Evolutionary conservation across 2,329 filamentous ascomycete genomes (phyloP), one percentile per base, ranked within the genome.

Genomic region (Pseudocercospora vitis): DNA sequence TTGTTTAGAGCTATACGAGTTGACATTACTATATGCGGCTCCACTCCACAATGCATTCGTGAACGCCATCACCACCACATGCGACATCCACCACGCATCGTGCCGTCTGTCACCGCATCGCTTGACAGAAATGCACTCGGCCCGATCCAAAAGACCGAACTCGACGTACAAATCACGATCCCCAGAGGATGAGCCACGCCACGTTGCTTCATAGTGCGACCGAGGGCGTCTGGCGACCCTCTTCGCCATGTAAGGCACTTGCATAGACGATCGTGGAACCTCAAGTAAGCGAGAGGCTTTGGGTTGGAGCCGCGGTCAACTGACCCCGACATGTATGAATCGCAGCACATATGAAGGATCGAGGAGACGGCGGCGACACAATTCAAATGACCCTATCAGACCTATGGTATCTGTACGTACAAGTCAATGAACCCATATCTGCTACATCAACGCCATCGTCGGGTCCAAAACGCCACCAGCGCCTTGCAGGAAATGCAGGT

Each of bases 391-490:
- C 24, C 21, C n/a, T 14, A 21, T 42, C 19, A 42, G 18, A 42
- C 19, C 21, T 42, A 18, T 42, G 37, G 37, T 42, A 42, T 42
- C 37, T 26, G 37, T 42, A 26, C 37, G 8, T 21, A 42, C 8
- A 7, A 35, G 31, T 35, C 19, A 12, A 14, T 21, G 1, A 26
- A 42, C 21, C 9, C 21, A 7, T 19, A 37, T 19, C 7, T 11
- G 19, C 37, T 19, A 24, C 37, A n/a, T 1, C 14, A 40, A 24
- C 29, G 28, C 45, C 18, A 21, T 37, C 28, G 29, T 32, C 45
- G 29, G 16, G 9, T 35, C 29, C 45, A 48, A 37, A 21, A 21
- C 37, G 19, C 45, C 45, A 32, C 45, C 45, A 48, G 24, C 45
- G 33, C 29, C 45, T 23, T 37, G 29, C 45, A 24, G 28, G n/a